Evolutionary conservation across 2,329 filamentous ascomycete genomes (phyloP).

Genomic region (Alternaria ethzedia): DNA sequence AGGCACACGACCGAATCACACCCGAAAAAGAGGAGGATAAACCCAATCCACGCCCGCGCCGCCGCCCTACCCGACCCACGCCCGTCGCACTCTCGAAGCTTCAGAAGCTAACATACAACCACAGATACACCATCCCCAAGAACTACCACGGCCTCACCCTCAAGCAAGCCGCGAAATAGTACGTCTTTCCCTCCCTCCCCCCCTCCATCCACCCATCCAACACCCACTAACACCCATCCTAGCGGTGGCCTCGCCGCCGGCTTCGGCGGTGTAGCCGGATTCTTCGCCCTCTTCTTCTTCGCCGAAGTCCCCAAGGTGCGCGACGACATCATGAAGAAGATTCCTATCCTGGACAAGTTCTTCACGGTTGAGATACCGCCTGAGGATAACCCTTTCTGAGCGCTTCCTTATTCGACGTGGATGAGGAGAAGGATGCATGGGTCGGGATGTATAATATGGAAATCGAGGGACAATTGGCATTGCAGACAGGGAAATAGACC

Average conservation of each 20-base stretch:
- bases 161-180: conserved; percentile 53
- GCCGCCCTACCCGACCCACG: not conserved
- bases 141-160: conserved; percentile 59
- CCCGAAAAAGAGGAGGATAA: not conserved
- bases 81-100: not conserved
- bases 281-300: conserved; percentile 70
- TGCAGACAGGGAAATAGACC: not conserved
- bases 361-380: conserved; percentile 64
- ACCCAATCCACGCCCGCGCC: not conserved
- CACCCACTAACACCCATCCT: not conserved
- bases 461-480: not conserved
- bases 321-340: conserved; percentile 66
- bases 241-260: conserved; percentile 55
- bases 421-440: too few species aligned
- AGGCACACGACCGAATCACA: too few species aligned
- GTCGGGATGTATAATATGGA: conserved; percentile 12
- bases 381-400: conserved; percentile 67
- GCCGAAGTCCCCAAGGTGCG: conserved; percentile 67
- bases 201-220: not conserved
- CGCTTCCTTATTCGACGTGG: too few species aligned
- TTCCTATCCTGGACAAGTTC: conserved; percentile 64
- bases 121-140: conserved; percentile 57
- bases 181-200: conserved; percentile 36
- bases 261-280: conserved; percentile 64
- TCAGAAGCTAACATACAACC: conserved; percentile 20